Evolutionary conservation across 164 flowering plant species (phyloP).

Genomic region (Annona cherimola): DNA sequence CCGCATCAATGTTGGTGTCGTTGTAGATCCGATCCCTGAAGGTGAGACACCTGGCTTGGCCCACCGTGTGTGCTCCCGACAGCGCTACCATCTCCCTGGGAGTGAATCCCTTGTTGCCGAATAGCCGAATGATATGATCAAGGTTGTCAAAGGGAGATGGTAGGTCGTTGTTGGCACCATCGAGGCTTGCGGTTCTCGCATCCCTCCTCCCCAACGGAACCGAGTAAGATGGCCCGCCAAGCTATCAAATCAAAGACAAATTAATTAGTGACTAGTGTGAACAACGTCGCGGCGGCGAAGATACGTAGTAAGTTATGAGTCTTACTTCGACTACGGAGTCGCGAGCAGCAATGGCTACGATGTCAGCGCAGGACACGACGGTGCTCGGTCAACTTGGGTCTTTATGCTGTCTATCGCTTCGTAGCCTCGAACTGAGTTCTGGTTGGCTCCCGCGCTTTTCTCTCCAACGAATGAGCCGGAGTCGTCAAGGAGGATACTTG

Average conservation of each 20-base stretch:
- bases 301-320: background rate
- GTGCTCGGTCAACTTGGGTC: constrained; percentile 18
- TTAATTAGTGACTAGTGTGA: background rate
- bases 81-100: background rate
- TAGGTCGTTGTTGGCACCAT: background rate
- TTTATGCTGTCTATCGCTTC: constrained; percentile 18
- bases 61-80: background rate
- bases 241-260: constrained; percentile 11
- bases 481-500: constrained; percentile 11
- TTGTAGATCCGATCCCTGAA: constrained; percentile 5
- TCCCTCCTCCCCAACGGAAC: constrained; percentile 39
- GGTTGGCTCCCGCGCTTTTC: constrained; percentile 5
- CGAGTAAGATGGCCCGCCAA: constrained; percentile 36
- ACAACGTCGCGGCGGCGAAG: too few relatives aligned
- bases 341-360: constrained; percentile 9
- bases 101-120: background rate
- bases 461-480: constrained; percentile 8
- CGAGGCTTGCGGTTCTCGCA: constrained; percentile 2
- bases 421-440: constrained; percentile 15
- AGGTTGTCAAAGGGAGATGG: background rate
- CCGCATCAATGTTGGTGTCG: background rate
- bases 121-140: background rate
- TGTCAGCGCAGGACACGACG: constrained; percentile 26
- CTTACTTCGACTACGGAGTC: constrained; percentile 3
- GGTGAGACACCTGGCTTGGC: background rate